phyloP scores from a whole-genome alignment of 805 yeast species.

The Kazachstania taianensis region DNA sequence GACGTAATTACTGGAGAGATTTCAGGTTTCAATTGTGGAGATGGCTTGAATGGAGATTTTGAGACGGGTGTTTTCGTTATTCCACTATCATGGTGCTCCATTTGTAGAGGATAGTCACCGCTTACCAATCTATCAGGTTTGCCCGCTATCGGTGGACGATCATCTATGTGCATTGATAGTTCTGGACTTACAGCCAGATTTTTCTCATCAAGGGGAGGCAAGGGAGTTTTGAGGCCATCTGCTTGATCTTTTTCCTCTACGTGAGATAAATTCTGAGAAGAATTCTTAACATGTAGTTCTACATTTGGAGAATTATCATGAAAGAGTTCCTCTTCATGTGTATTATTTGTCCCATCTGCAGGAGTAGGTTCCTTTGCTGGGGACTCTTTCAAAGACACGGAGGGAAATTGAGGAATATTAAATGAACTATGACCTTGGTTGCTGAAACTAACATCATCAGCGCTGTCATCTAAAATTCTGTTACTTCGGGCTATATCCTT shows the following conservation, averaged over 20 bases:
- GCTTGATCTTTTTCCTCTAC: not conserved
- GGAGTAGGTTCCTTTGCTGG: not conserved
- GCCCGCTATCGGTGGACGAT: no score
- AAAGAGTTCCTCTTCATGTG: not conserved
- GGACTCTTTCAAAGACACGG: not conserved
- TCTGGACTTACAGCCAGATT: not conserved
- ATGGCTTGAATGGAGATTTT: not conserved
- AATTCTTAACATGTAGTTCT: not conserved
- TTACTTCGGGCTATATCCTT: conserved; percentile 17
- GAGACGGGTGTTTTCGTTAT: not conserved
- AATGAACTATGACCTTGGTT: conserved; percentile 24
- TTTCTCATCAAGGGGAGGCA: not conserved
- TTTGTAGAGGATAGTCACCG: no score
- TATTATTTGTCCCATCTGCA: not conserved
- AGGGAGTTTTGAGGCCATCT: not conserved
- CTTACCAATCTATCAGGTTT: no score
- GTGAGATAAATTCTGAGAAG: not conserved
- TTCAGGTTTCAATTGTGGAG: not conserved
- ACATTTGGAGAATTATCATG: no score
- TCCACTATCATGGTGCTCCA: no score
- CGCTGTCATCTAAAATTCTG: conserved; percentile 24
- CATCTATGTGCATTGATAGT: no score
- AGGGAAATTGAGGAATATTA: conserved; percentile 13
- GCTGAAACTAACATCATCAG: conserved; percentile 26
- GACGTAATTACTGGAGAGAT: not conserved